phyloP scores from a whole-genome alignment of 2,329 filamentous ascomycete genomes.

The Nigrospora oryzae region DNA sequence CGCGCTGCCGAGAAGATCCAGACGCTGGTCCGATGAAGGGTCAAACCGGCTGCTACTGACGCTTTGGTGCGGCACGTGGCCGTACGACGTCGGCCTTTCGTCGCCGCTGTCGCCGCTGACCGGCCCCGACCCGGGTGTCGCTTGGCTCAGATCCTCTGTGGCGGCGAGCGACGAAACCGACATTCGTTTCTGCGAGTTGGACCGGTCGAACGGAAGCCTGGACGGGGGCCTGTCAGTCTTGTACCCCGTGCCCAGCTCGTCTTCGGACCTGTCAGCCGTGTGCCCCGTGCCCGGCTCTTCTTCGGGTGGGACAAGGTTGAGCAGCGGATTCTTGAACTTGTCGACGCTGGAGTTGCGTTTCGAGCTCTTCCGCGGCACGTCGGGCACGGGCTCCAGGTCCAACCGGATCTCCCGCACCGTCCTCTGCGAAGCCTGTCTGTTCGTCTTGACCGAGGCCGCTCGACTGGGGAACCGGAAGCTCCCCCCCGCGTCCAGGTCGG shows the following conservation, averaged over 20 bases:
- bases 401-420: slow-evolving; percentile 19
- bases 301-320: slow-evolving; percentile 18
- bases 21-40: slow-evolving; percentile 26
- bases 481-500: slow-evolving; percentile 49
- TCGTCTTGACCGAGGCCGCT: slow-evolving; percentile 47
- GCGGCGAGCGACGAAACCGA: slow-evolving; percentile 40
- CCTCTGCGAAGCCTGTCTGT: slow-evolving; percentile 28
- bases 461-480: slow-evolving; percentile 57
- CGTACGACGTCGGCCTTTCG: slow-evolving; percentile 45
- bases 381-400: slow-evolving; percentile 30
- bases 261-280: slow-evolving; percentile 7
- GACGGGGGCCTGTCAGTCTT: slow-evolving; percentile 14
- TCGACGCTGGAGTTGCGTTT: slow-evolving; percentile 44
- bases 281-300: slow-evolving; percentile 3
- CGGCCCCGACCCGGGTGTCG: slow-evolving; percentile 16
- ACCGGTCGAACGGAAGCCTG: slow-evolving; percentile 49
- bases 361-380: slow-evolving; percentile 67
- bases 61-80: slow-evolving; percentile 49
- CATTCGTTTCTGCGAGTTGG: slow-evolving; percentile 40
- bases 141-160: slow-evolving; percentile 34
- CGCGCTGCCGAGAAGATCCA: slow-evolving; percentile 41
- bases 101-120: slow-evolving; percentile 21
- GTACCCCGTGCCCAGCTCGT: slow-evolving; percentile 1
- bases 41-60: slow-evolving; percentile 41
- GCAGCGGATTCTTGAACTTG: slow-evolving; percentile 24